Evolutionary conservation across 305 asterid genomes (phyloP).

Genomic region (Galium porrigens): DNA sequence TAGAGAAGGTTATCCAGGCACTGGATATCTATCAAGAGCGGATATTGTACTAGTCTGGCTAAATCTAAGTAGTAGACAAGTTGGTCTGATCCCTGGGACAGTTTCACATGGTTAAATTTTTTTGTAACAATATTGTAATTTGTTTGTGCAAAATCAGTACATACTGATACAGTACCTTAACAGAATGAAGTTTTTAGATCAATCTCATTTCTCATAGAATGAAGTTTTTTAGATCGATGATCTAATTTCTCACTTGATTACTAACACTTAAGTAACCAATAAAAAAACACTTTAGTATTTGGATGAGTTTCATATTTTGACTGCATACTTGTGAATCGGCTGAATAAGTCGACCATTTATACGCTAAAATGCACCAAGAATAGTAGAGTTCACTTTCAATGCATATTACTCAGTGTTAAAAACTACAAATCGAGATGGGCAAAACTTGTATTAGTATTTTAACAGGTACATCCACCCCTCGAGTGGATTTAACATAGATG

Average conservation of each 20-base stretch:
- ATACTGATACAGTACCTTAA: neutral
- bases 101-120: neutral
- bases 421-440: neutral
- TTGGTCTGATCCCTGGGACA: neutral
- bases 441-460: slow-evolving; percentile 22
- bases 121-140: neutral
- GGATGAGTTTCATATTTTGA: too few relatives aligned
- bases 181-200: neutral
- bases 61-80: neutral
- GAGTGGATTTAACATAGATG: slow-evolving; percentile 2
- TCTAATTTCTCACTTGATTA: neutral
- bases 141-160: neutral
- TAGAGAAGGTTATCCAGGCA: slow-evolving; percentile 69
- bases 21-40: slow-evolving; percentile 62
- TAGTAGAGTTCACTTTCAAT: slow-evolving; percentile 1
- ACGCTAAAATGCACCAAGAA: neutral
- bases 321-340: neutral
- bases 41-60: slow-evolving; percentile 35
- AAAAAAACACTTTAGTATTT: too few relatives aligned
- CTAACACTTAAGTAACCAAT: too few relatives aligned
- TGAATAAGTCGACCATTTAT: neutral
- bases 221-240: too few relatives aligned
- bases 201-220: too few relatives aligned
- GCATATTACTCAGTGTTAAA: neutral
- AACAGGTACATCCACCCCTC: slow-evolving; percentile 7